Percentiles rank a stretch among this genome's conserved stretches.
Evolutionary conservation across 1,284 basidiomycete genomes (phyloP).

Genomic region (Tylopilus orsonianus): DNA sequence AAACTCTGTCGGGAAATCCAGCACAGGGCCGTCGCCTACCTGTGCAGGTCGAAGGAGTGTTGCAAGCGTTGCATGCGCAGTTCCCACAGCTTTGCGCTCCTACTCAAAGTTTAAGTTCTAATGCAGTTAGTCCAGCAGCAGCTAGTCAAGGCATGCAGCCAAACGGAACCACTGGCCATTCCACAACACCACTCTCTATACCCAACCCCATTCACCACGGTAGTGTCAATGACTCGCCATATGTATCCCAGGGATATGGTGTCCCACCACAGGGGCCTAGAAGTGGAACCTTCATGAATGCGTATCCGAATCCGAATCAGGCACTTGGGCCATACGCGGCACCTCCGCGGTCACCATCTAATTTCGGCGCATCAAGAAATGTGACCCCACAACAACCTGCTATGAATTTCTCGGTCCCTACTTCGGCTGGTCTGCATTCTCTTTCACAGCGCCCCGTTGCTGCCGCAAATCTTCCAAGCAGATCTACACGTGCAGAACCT

Average conservation of each 20-base stretch:
- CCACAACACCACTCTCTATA: neutral
- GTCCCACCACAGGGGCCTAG: slow-evolving; percentile 1
- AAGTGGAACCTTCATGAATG: neutral
- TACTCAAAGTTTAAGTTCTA: slow-evolving; percentile 5
- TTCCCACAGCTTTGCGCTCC: slow-evolving; percentile 14
- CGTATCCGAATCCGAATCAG: slow-evolving; percentile 4
- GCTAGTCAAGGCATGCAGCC: slow-evolving; percentile 1
- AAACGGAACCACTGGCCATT: neutral
- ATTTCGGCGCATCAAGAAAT: slow-evolving; percentile 8
- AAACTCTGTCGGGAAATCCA: neutral
- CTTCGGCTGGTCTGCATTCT: neutral
- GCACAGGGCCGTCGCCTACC: slow-evolving; percentile 10
- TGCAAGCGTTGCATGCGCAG: slow-evolving; percentile 19
- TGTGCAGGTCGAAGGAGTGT: slow-evolving; percentile 13
- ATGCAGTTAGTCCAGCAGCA: neutral
- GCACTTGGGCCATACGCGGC: neutral
- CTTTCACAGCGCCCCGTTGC: slow-evolving; percentile 24
- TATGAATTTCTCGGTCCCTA: slow-evolving; percentile 1
- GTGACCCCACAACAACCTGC: slow-evolving; percentile 1
- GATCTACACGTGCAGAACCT: slow-evolving; percentile 22
- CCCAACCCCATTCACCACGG: neutral
- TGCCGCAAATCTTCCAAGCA: slow-evolving; percentile 1
- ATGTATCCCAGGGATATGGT: slow-evolving; percentile 8
- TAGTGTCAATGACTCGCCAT: neutral
- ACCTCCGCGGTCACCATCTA: slow-evolving; percentile 2